Evolutionary conservation across 805 yeast genomes (phyloP).

Genomic region (Metschnikowia anglica): DNA sequence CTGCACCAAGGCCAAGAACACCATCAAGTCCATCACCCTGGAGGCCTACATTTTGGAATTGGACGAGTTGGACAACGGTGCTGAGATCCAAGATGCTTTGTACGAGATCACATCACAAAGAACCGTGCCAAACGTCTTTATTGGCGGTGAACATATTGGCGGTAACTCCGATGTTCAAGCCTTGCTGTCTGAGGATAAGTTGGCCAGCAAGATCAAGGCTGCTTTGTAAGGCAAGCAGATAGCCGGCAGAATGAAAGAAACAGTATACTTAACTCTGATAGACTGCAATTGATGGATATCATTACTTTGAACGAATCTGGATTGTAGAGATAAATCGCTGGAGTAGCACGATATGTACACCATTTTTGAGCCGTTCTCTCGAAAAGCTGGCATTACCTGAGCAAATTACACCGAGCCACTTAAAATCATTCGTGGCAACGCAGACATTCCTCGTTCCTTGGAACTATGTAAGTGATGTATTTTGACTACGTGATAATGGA

Average conservation of each 20-base stretch:
- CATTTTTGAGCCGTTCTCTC: no score
- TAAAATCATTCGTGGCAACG: no score
- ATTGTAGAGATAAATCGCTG: no score
- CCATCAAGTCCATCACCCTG: conserved; percentile 19
- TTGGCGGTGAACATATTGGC: conserved; percentile 90
- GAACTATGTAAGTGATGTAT: no score
- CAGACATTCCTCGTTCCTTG: no score
- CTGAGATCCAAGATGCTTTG: conserved; percentile 31
- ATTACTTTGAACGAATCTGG: no score
- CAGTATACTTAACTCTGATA: not conserved
- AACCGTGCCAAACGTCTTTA: conserved; percentile 91
- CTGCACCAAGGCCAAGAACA: conserved; percentile 28
- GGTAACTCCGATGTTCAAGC: conserved; percentile 89
- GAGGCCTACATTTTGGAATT: conserved; percentile 46
- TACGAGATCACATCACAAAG: conserved; percentile 76
- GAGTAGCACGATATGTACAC: no score
- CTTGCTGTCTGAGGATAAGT: conserved; percentile 60
- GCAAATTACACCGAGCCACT: no score
- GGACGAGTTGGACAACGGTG: conserved; percentile 28
- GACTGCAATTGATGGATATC: not conserved
- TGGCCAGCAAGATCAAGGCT: conserved; percentile 39
- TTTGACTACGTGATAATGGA: no score
- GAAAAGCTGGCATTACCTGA: no score
- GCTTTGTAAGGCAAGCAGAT: conserved; percentile 15
- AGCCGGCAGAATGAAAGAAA: not conserved